Percentiles rank a stretch among this genome's conserved stretches.
These are phyloP conservation scores for Neoarthrinium moseri DNA, from an alignment of 2,329 filamentous ascomycete genomes.

Conservation along the genomic window DNA sequence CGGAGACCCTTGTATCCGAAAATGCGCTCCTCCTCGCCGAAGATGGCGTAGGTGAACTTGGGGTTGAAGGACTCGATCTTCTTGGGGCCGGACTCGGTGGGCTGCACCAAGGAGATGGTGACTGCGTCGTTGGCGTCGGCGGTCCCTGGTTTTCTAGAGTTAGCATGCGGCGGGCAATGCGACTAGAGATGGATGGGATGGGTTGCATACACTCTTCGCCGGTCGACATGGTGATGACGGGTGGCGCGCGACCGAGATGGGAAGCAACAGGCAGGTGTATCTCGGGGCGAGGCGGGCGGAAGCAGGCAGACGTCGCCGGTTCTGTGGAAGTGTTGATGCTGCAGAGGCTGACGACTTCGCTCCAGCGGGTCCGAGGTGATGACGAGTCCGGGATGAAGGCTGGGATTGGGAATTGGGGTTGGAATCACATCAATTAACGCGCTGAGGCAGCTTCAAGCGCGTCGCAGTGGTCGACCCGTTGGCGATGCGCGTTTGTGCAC, in stretches of 20 bases:
- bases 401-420: background rate
- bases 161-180: background rate
- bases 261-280: too few species aligned
- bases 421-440: background rate
- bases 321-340: too few species aligned
- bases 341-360: too few species aligned
- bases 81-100: conserved; percentile 48
- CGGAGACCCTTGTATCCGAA: conserved; percentile 84
- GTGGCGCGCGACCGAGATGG: too few species aligned
- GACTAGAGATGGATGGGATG: background rate
- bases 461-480: background rate
- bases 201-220: conserved; percentile 13
- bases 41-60: conserved; percentile 86
- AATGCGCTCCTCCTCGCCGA: conserved; percentile 88
- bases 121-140: conserved; percentile 49
- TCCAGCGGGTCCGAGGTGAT: too few species aligned
- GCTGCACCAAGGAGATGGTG: conserved; percentile 57
- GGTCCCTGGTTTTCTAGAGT: conserved; percentile 10
- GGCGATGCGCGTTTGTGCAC: too few species aligned
- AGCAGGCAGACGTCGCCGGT: too few species aligned
- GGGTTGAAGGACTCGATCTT: conserved; percentile 74
- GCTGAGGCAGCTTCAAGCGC: background rate
- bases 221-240: conserved; percentile 12
- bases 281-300: too few species aligned
- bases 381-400: too few species aligned